Base-by-base conservation (phyloP, 2,329 filamentous ascomycete species). In the Exophiala oligosperma region DNA sequence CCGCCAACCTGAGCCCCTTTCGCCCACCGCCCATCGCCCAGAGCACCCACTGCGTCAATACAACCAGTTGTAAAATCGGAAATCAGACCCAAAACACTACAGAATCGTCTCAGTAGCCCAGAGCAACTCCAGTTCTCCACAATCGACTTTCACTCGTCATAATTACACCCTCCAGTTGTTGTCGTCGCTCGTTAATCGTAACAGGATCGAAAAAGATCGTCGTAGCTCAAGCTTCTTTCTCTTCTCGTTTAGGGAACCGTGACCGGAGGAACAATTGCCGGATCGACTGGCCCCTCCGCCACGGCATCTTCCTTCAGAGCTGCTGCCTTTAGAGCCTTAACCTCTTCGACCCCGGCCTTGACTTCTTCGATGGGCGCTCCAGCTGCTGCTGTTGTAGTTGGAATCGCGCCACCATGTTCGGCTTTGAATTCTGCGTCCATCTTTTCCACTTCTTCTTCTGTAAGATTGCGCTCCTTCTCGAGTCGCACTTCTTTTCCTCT, bases 401-500 rank as follows among this genome's bases (percentile, higher is more conserved):
- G 73, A 35, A 64, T 62, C 14, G 65, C 67, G 7, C 71, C 72
- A 8, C 59, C 57, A 49, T 68, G 72, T 65, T 48, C 69, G 64
- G 48, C 69, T 40, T 55, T 53, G 28, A 67, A 66, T 4, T 74
- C 68, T 41, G 70, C 68, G 28, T 78, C 77, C 54, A 77, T 65
- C 60, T 71, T 70, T 26, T 61, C 65, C 26, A 77, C 73, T 63
- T 79, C 77, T 40, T 74, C 71, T 61, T 78, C 76, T 0, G 75
- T 77, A 24, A 78, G 73, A 14, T 79, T 70, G 12, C 78, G 74
- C 62, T 84, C 82, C 51, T 79, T 84, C 70, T 89, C 87, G 11
- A 97, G 83, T 51, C 94, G 84, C 5, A 86, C 87, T 76, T 99
- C 93, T 46, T 86, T 86, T 40, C 94, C 94, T 54, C 94, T 89